Evolutionary conservation across 345 rosid species (phyloP), one percentile per base, ranked within the genome.

Genomic region (Eucalyptus erythrocorys): DNA sequence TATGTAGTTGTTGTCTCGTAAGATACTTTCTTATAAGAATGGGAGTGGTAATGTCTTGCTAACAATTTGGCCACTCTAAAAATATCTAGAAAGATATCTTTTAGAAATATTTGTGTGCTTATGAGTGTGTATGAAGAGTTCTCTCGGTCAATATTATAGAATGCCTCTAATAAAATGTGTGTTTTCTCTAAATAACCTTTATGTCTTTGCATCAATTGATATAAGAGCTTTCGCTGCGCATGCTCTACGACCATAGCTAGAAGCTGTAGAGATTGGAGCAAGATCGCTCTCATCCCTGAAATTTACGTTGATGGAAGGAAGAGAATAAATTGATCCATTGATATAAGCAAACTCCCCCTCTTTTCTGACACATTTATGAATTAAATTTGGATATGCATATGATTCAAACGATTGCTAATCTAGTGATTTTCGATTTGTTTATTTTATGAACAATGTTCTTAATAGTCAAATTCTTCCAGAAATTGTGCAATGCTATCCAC

Each of bases 201-300:
- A 3, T 61, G 71, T 64, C 8, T 64, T 59, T 30, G 30, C 34
- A 64, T 30, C 37, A 1, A 30, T 64, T 30, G 37, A 30, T 7
- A 30, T 4, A 5, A 64, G 37, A 30, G 71, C 1, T 64, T 59
- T 59, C 14, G 6, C 12, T 57, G n/a, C n/a, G 6, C n/a, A 0
- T 10, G 1, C 64, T n/a, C n/a, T n/a, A n/a, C n/a, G n/a, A n/a
- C n/a, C n/a, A n/a, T n/a, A n/a, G n/a, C n/a, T n/a, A n/a, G n/a
- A n/a, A n/a, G n/a, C n/a, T n/a, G n/a, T n/a, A n/a, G n/a, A 22
- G 92, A 88, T 88, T 91, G 91, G 91, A 34, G 64, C 27, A 87
- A 89, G 76, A 91, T 92, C 16, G 37, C 89, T 42, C 93, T 89
- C 68, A 1, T 91, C 49, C 89, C 45, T 24, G 43, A 80, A 13